A percentile compares a stretch with the other conserved stretches of the same genome.
Evolutionary conservation across 164 flowering plant species (phyloP).

Genomic region (Echeveria elegans): DNA sequence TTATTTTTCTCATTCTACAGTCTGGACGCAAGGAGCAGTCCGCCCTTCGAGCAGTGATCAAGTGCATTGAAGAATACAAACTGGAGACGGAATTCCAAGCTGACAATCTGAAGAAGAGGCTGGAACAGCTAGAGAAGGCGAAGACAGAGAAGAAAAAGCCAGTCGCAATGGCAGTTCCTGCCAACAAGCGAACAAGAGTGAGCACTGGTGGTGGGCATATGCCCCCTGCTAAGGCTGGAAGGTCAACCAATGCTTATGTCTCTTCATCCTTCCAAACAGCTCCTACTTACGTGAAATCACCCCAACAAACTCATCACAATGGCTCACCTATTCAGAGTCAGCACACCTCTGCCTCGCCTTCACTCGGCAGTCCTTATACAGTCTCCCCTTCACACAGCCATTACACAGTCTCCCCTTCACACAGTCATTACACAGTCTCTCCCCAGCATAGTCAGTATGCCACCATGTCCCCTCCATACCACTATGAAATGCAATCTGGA

Average conservation of each 20-base stretch:
- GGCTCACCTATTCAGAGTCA: constrained; percentile 31
- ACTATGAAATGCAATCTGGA: constrained; percentile 36
- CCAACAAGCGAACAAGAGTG: constrained; percentile 84
- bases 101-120: constrained; percentile 76
- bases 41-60: constrained; percentile 79
- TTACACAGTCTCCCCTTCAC: background rate
- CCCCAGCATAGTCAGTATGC: constrained; percentile 36
- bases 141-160: constrained; percentile 80
- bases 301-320: constrained; percentile 46
- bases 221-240: constrained; percentile 99
- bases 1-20: constrained; percentile 32
- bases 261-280: constrained; percentile 84
- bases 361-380: constrained; percentile 21
- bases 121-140: constrained; percentile 79
- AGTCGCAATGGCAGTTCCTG: constrained; percentile 43
- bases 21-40: constrained; percentile 90
- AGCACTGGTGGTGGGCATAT: constrained; percentile 76
- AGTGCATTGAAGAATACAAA: constrained; percentile 93
- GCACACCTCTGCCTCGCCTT: constrained; percentile 36
- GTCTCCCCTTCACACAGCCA: constrained; percentile 29
- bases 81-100: constrained; percentile 81
- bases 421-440: constrained; percentile 4
- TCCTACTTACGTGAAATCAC: constrained; percentile 58
- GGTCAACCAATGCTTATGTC: constrained; percentile 79
- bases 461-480: constrained; percentile 36